phyloP scores from a whole-genome alignment of 1,284 basidiomycete genomes.

The Takashimella tepidaria region DNA sequence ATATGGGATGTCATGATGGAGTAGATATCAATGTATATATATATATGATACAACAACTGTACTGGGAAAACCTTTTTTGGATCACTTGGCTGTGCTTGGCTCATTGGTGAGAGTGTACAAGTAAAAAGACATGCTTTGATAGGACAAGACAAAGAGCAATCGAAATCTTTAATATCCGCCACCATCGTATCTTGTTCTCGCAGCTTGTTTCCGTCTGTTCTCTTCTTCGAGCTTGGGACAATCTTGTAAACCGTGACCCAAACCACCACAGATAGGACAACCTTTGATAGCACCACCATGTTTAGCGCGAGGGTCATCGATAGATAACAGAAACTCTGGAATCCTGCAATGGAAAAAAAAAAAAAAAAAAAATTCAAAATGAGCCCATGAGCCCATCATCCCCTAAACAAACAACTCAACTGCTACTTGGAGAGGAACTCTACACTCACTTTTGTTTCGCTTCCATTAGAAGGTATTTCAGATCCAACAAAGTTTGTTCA shows the following conservation, averaged over 20 bases:
- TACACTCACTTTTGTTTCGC: constrained; percentile 85
- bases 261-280: constrained; percentile 93
- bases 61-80: too few relatives aligned
- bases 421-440: too few relatives aligned
- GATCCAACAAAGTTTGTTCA: constrained; percentile 91
- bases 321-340: constrained; percentile 85
- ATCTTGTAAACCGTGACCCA: constrained; percentile 87
- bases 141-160: too few relatives aligned
- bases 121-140: too few relatives aligned
- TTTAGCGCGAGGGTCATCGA: constrained; percentile 83
- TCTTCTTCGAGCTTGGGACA: constrained; percentile 96
- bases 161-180: constrained; percentile 54
- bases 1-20: too few relatives aligned
- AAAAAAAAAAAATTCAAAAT: too few relatives aligned
- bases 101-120: too few relatives aligned
- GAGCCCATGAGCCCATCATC: not conserved
- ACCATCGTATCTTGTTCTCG: constrained; percentile 52
- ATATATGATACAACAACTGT: too few relatives aligned
- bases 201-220: constrained; percentile 60
- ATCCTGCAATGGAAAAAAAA: constrained; percentile 71
- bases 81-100: too few relatives aligned
- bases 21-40: too few relatives aligned
- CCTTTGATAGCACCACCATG: constrained; percentile 73
- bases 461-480: constrained; percentile 95
- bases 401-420: not conserved